These are phyloP conservation scores for Fusarium odoratissimum DNA, from an alignment of 2,329 filamentous ascomycete species.

Conservation along the genomic window DNA sequence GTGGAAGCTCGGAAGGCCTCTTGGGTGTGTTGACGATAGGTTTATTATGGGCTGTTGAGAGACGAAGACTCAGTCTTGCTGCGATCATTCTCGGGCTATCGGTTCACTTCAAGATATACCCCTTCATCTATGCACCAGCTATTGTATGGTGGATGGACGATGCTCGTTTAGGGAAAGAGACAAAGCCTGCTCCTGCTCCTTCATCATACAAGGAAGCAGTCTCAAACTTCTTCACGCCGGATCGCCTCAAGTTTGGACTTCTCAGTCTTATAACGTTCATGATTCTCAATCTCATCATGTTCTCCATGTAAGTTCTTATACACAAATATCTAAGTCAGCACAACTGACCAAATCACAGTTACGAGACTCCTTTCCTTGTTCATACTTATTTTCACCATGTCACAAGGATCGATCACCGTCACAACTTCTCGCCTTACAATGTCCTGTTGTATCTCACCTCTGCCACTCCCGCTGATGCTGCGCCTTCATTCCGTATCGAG, in stretches of 20 bases:
- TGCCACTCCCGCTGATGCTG: conserved; percentile 58
- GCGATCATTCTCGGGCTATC: conserved; percentile 82
- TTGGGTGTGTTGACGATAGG: conserved; percentile 86
- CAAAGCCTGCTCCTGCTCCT: conserved; percentile 2
- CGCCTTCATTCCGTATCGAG: conserved; percentile 67
- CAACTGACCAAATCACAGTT: conserved; percentile 58
- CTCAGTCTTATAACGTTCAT: conserved; percentile 80
- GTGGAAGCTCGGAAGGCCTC: conserved; percentile 92
- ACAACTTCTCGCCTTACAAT: conserved; percentile 99
- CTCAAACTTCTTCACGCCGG: conserved; percentile 61
- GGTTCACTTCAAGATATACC: conserved; percentile 99
- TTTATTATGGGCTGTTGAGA: conserved; percentile 83
- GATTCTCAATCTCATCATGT: conserved; percentile 82
- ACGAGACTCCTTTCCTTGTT: conserved; percentile 82
- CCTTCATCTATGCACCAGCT: conserved; percentile 90
- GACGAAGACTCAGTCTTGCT: conserved; percentile 70
- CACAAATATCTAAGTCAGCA: not conserved
- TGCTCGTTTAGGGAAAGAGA: conserved; percentile 53
- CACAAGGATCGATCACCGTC: conserved; percentile 91
- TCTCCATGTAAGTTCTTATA: conserved; percentile 66
- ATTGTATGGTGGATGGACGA: conserved; percentile 84
- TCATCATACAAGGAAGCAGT: conserved; percentile 42
- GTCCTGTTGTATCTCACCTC: conserved; percentile 89
- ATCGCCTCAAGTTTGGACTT: conserved; percentile 68
- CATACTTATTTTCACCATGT: conserved; percentile 96